Conservation (phyloP, 2,329 filamentous ascomycete genomes). For the Trichoderma sp. region DNA sequence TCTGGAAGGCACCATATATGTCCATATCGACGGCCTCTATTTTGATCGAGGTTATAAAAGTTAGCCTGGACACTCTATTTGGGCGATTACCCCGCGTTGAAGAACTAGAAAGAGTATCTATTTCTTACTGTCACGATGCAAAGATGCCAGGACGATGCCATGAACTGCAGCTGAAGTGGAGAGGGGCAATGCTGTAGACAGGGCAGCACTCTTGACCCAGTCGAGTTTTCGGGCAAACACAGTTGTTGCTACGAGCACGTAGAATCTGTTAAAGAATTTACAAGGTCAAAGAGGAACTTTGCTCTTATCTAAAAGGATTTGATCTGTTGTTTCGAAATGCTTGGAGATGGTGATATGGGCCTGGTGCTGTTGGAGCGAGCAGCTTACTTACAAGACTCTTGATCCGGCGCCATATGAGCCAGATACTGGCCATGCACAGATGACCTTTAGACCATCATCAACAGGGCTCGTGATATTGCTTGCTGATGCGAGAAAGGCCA, state of each 20-base stretch:
- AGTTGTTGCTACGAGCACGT: conserved; percentile 60
- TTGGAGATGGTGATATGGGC: background rate
- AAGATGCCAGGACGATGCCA: conserved; percentile 55
- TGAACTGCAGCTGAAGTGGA: conserved; percentile 64
- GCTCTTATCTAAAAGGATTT: background rate
- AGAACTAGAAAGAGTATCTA: background rate
- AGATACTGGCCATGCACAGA: conserved; percentile 56
- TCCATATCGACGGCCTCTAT: conserved; percentile 65
- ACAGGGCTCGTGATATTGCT: conserved; percentile 13
- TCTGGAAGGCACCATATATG: conserved; percentile 64
- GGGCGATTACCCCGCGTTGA: background rate
- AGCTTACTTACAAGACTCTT: conserved; percentile 44
- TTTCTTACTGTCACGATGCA: conserved; percentile 56
- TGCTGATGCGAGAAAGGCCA: background rate
- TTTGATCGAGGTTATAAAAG: background rate
- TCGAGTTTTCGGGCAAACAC: conserved; percentile 58
- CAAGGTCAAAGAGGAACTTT: background rate
- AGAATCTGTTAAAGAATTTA: conserved; percentile 47
- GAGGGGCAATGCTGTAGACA: conserved; percentile 60
- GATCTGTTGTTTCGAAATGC: background rate
- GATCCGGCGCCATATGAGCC: conserved; percentile 56
- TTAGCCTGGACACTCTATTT: background rate
- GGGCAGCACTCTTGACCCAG: conserved; percentile 61
- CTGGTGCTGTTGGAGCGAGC: background rate
- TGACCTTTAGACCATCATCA: conserved; percentile 36